Evolutionary conservation across 805 yeast species (phyloP).

Genomic region (Myxozyma melibiosi): DNA sequence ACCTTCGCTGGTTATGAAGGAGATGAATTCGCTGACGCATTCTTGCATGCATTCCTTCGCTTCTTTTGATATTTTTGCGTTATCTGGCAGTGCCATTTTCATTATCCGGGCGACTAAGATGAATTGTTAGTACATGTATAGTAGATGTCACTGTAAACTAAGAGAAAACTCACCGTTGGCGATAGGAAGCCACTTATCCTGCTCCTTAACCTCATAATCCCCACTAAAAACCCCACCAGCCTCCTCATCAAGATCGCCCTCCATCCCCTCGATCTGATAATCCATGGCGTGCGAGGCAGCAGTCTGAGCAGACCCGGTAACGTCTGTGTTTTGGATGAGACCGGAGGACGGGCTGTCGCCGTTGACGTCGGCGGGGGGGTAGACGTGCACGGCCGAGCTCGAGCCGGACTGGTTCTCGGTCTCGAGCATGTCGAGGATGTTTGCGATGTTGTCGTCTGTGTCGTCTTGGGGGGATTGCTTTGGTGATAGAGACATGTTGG

Average conservation of each 20-base stretch:
- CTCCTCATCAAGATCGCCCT: conserved; percentile 22
- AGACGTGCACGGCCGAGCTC: neutral
- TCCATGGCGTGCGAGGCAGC: neutral
- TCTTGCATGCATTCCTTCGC: conserved; percentile 78
- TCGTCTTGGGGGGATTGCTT: conserved; percentile 15
- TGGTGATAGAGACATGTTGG: conserved; percentile 26
- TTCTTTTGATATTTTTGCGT: conserved; percentile 77
- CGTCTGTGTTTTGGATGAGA: neutral
- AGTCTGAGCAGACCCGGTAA: neutral
- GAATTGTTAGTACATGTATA: neutral
- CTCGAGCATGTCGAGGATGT: conserved; percentile 27
- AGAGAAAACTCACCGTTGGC: conserved; percentile 50
- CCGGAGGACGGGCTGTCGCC: neutral
- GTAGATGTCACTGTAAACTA: neutral
- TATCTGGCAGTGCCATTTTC: conserved; percentile 71
- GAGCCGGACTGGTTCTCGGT: conserved; percentile 12
- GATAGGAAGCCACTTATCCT: conserved; percentile 63
- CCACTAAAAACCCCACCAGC: conserved; percentile 16
- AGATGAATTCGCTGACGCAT: conserved; percentile 67
- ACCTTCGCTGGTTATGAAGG: conserved; percentile 64
- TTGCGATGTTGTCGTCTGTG: conserved; percentile 20
- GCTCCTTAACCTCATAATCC: conserved; percentile 59
- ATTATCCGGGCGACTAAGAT: conserved; percentile 63
- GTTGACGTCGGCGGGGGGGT: neutral
- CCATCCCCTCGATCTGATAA: conserved; percentile 9